Evolutionary conservation across 1,284 basidiomycete species (phyloP).

Genomic region (Erythrobasidium hasegawianum): DNA sequence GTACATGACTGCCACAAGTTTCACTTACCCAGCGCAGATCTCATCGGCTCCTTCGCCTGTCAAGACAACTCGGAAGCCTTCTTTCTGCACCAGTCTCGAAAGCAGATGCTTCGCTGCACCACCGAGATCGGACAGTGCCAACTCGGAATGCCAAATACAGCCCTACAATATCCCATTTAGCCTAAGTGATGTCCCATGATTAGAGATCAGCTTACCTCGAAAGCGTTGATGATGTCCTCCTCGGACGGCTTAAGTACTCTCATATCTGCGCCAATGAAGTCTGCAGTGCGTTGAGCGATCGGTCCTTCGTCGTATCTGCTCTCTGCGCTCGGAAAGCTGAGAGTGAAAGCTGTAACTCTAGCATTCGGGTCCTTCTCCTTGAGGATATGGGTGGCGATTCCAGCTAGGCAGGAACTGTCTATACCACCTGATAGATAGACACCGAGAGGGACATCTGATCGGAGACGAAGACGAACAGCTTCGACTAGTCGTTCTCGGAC

Average conservation of each 20-base stretch:
- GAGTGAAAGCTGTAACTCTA: constrained; percentile 28
- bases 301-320: constrained; percentile 48
- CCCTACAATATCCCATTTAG: constrained; percentile 35
- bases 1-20: no score
- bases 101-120: constrained; percentile 51
- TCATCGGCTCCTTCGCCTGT: constrained; percentile 53
- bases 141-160: constrained; percentile 53
- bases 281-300: constrained; percentile 50
- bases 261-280: constrained; percentile 51
- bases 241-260: constrained; percentile 51
- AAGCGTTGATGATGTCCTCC: constrained; percentile 49
- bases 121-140: constrained; percentile 50
- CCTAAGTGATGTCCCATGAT: no score
- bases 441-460: constrained; percentile 52
- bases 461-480: constrained; percentile 50
- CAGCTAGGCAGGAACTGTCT: constrained; percentile 51
- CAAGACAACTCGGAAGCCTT: constrained; percentile 51
- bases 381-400: constrained; percentile 51
- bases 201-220: constrained; percentile 38
- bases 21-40: constrained; percentile 48
- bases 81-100: constrained; percentile 50
- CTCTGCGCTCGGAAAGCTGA: constrained; percentile 43
- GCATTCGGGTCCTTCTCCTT: constrained; percentile 48
- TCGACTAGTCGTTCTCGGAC: constrained; percentile 50
- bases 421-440: constrained; percentile 52